Conservation (phyloP, 352 stramenopile genomes). For the Globisporangium sylvaticum region DNA sequence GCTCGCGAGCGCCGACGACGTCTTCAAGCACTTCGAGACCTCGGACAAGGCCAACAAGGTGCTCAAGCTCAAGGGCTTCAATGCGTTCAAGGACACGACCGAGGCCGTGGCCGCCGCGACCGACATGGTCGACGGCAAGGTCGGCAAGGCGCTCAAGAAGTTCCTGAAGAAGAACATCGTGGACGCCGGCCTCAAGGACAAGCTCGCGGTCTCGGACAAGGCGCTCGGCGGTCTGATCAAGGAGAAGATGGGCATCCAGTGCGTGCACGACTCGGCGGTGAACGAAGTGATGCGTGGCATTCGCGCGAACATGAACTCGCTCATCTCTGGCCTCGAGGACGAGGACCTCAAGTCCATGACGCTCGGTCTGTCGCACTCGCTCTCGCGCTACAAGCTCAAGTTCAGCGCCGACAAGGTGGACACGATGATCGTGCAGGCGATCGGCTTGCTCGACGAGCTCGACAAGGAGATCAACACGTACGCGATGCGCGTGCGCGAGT, state of each 20-base stretch:
- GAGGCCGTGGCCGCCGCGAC: slow-evolving; percentile 96
- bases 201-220: slow-evolving; percentile 97
- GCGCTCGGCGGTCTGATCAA: slow-evolving; percentile 96
- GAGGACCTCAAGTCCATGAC: slow-evolving; percentile 96
- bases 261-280: slow-evolving; percentile 89
- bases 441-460: slow-evolving; percentile 98
- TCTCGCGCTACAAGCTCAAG: slow-evolving; percentile 99
- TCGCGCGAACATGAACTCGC: slow-evolving; percentile 92
- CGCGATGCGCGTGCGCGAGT: slow-evolving; percentile 99
- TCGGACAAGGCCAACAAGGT: slow-evolving; percentile 89
- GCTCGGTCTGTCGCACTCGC: slow-evolving; percentile 97
- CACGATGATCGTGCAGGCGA: slow-evolving; percentile 99
- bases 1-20: slow-evolving; percentile 85
- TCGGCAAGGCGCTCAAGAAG: slow-evolving; percentile 97
- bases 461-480: slow-evolving; percentile 99
- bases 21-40: slow-evolving; percentile 91
- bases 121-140: slow-evolving; percentile 96
- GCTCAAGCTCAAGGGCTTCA: slow-evolving; percentile 96
- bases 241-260: slow-evolving; percentile 95
- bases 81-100: slow-evolving; percentile 98
- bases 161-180: slow-evolving; percentile 99
- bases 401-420: slow-evolving; percentile 99
- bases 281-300: slow-evolving; percentile 97
- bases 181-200: slow-evolving; percentile 90
- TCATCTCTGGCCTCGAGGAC: slow-evolving; percentile 91